Conservation (phyloP, 805 yeast genomes). For the Dipodascus geniculatus region DNA sequence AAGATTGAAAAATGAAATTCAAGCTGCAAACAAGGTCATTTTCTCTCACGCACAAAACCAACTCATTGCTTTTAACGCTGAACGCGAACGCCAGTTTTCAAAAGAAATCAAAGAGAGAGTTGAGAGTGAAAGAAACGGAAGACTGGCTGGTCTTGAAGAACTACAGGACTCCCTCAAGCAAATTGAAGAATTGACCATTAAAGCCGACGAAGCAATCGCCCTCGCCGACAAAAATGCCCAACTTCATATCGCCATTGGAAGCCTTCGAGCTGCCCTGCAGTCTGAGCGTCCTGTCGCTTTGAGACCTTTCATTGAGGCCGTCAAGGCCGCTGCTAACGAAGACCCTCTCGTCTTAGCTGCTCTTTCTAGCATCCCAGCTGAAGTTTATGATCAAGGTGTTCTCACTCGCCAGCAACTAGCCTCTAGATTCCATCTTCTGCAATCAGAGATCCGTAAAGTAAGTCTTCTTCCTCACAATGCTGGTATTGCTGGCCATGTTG, state of each 20-base stretch:
- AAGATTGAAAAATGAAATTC: constrained; percentile 51
- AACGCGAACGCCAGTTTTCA: constrained; percentile 57
- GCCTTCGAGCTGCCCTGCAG: constrained; percentile 32
- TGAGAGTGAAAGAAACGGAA: constrained; percentile 66
- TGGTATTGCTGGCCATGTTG: constrained; percentile 83
- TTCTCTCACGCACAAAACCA: constrained; percentile 64
- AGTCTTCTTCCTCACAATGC: constrained; percentile 90
- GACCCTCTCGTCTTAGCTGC: constrained; percentile 41
- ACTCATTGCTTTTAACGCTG: constrained; percentile 51
- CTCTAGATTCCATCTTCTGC: constrained; percentile 67
- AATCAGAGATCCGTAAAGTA: constrained; percentile 79
- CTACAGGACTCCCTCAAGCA: constrained; percentile 46
- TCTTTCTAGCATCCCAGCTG: constrained; percentile 35
- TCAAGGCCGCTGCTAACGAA: constrained; percentile 30
- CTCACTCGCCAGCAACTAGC: constrained; percentile 68
- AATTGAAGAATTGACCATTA: constrained; percentile 32
- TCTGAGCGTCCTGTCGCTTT: constrained; percentile 30
- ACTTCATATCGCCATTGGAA: constrained; percentile 34
- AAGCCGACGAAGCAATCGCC: constrained; percentile 29
- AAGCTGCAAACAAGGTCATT: constrained; percentile 53
- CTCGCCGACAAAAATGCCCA: constrained; percentile 30
- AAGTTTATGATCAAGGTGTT: constrained; percentile 41
- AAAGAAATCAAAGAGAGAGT: constrained; percentile 45
- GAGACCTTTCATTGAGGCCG: constrained; percentile 22
- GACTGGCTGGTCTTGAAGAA: constrained; percentile 56